Evolutionary conservation across 2,329 filamentous ascomycete genomes (phyloP), one percentile per base, ranked within the genome.

Genomic region (Alternaria angustiovoidea): DNA sequence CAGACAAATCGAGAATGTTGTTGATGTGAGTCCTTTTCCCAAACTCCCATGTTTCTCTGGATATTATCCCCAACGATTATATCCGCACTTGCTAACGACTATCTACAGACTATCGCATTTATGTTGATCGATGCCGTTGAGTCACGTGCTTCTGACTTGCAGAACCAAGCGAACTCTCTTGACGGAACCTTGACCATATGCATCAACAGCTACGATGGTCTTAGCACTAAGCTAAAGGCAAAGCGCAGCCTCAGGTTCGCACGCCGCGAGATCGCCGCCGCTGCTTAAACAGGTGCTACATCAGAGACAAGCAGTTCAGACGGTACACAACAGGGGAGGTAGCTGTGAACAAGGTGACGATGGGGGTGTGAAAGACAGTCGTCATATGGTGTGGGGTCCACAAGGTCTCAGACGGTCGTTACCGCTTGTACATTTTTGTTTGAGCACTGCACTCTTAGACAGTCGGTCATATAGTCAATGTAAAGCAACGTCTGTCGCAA

Each of bases 21-120:
- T 69, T 20, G 66, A 69, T 24, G 66, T 68, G 41, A 66, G 64
- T 58, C 46, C 8, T 7, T 14, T 14, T 18, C 2, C 7, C 1
- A n/a, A 12, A 8, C 2, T n/a, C 4, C 2, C 32, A 18, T 16
- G 2, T 5, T 3, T n/a, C 26, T 42, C 20, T 5, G 3, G 3
- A 22, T 4, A 38, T 2, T 11, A 34, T 5, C 20, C 39, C 20
- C 20, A 42, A 16, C 6, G 0, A 12, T 24, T 16, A 42, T 42
- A 9, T 24, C 4, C 14, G 12, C 48, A 26, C 11, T 7, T 22
- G 36, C 44, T 57, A 36, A 57, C 20, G 7, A 1, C 12, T 4
- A 1, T 5, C 12, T 30, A 8, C 16, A 60, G 57, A 60, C 46
- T 22, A 41, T 60, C 22, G 53, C 57, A 7, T 60, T 60, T n/a